Evolutionary conservation across 2,329 filamentous ascomycete species (phyloP), one percentile per base, ranked within the genome.

Genomic region (Aspergillus alliaceus): DNA sequence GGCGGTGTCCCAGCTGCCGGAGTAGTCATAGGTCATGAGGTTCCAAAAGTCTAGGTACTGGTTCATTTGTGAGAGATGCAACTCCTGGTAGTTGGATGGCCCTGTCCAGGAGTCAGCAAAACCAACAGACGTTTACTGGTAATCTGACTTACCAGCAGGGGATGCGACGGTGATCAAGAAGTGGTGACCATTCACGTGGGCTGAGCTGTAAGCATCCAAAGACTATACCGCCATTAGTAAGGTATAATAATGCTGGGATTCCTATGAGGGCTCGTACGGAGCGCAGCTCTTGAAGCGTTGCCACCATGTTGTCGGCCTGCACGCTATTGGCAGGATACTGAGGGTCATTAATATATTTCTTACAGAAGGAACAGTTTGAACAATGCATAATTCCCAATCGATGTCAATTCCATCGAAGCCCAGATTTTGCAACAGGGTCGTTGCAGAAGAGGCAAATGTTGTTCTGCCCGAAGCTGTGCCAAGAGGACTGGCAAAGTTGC

Each of bases 21-120:
- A 63, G 70, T 86, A 96, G 75, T 96, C 91, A 74, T 96, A 96
- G 1, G 90, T 89, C 91, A 96, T 96, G 18, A 78, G 65, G 58
- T 82, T 82, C 77, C 78, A 82, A 69, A 82, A 81, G 60, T 82
- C 79, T 34, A 82, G 72, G 11, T 75, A n/a, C n/a, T n/a, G n/a
- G n/a, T n/a, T n/a, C n/a, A n/a, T n/a, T n/a, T n/a, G n/a, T n/a
- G n/a, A n/a, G n/a, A n/a, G n/a, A n/a, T n/a, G n/a, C n/a, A n/a
- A n/a, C n/a, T n/a, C n/a, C n/a, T n/a, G n/a, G 70, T 54, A 81
- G 59, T 15, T 69, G 72, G 22, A 75, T 69, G 65, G 50, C 50
- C 3, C 54, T 57, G 12, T 42, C 22, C 5, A 51, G 51, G 25
- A 5, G 29, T 14, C 15, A n/a, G 7, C n/a, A n/a, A n/a, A n/a